Evolutionary conservation across 225 moss, liverwort and hornwort genomes (phyloP).

Genomic region (Climacium dendroides): DNA sequence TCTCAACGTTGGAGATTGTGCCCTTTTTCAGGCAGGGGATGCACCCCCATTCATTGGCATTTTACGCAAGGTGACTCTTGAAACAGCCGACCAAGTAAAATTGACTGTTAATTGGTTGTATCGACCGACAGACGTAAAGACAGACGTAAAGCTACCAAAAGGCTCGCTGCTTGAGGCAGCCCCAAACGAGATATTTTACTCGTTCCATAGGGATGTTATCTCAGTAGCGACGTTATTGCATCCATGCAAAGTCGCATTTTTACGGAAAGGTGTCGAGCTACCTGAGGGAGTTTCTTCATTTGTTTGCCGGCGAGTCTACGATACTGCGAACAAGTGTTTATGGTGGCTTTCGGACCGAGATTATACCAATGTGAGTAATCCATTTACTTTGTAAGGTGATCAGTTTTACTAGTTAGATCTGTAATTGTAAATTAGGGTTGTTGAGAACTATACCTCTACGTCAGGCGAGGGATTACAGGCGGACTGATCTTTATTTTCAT

Average conservation of each 20-base stretch:
- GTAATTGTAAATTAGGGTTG: slow-evolving; percentile 3
- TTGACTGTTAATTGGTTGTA: slow-evolving; percentile 89
- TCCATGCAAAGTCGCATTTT: slow-evolving; percentile 93
- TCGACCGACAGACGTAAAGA: slow-evolving; percentile 57
- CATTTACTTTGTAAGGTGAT: background rate
- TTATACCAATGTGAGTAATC: slow-evolving; percentile 83
- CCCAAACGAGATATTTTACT: slow-evolving; percentile 96
- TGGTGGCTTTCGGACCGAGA: slow-evolving; percentile 99
- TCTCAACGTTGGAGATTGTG: slow-evolving; percentile 88
- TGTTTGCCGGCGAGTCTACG: slow-evolving; percentile 91
- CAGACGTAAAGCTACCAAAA: slow-evolving; percentile 73
- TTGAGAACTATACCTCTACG: background rate
- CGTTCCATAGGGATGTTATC: slow-evolving; percentile 97
- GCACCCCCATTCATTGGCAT: slow-evolving; percentile 76
- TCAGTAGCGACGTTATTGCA: slow-evolving; percentile 79
- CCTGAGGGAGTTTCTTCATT: slow-evolving; percentile 63
- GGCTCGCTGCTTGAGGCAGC: slow-evolving; percentile 77
- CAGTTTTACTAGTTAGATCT: background rate
- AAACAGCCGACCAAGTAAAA: slow-evolving; percentile 48
- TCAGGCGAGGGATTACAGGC: background rate
- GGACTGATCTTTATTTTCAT: background rate
- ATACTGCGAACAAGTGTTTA: slow-evolving; percentile 65
- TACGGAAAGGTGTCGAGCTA: slow-evolving; percentile 69
- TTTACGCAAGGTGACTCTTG: slow-evolving; percentile 63
- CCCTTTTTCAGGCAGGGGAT: slow-evolving; percentile 79